Conservation (phyloP, 306 rosid genomes). For the Leucaena leucocephala region DNA sequence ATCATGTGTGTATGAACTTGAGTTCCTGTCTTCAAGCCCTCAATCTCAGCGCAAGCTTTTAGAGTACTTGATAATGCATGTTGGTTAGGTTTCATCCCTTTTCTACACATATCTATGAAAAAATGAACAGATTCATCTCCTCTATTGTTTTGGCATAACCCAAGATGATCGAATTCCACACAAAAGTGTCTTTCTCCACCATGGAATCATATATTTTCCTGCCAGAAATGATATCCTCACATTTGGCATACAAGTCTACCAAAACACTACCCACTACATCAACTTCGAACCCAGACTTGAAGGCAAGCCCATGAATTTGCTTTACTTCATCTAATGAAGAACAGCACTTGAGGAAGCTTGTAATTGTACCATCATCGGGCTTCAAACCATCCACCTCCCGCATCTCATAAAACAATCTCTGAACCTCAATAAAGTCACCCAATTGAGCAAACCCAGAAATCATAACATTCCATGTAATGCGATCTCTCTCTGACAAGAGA, state of each 20-base stretch:
- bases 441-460: slow-evolving; percentile 51
- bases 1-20: slow-evolving; percentile 56
- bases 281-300: slow-evolving; percentile 48
- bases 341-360: slow-evolving; percentile 51
- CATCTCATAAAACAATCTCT: slow-evolving; percentile 54
- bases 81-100: slow-evolving; percentile 48
- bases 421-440: slow-evolving; percentile 45
- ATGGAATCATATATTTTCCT: slow-evolving; percentile 48
- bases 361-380: background rate
- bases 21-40: slow-evolving; percentile 42
- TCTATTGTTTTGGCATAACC: too few species aligned
- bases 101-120: slow-evolving; percentile 40
- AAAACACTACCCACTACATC: slow-evolving; percentile 41
- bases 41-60: slow-evolving; percentile 52
- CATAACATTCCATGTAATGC: slow-evolving; percentile 26
- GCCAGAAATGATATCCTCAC: slow-evolving; percentile 40
- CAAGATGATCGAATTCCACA: too few species aligned
- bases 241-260: too few species aligned
- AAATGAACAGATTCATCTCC: too few species aligned
- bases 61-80: slow-evolving; percentile 53
- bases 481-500: slow-evolving; percentile 50
- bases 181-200: slow-evolving; percentile 38
- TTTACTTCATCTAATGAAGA: slow-evolving; percentile 39
- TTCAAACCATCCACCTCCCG: background rate
- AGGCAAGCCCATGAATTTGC: slow-evolving; percentile 50